A percentile compares a stretch with the other conserved stretches of the same genome.
phyloP scores from a whole-genome alignment of 2,329 filamentous ascomycete species.

The Bipolaris zeicola region DNA sequence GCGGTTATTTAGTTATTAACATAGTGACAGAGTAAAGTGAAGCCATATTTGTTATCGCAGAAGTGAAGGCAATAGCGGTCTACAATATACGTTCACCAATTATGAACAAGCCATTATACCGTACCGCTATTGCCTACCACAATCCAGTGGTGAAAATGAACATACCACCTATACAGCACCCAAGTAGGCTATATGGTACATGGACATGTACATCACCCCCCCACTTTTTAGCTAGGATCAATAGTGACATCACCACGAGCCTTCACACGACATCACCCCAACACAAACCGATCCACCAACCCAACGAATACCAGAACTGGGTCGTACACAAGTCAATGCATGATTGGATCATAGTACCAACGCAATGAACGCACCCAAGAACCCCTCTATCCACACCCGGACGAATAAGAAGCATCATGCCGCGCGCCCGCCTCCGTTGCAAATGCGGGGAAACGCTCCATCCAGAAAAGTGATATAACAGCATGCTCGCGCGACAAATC shows the following conservation, averaged over 20 bases:
- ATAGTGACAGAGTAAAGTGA: background rate
- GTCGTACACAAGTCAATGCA: slow-evolving; percentile 9
- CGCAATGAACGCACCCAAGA: background rate
- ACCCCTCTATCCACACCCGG: slow-evolving; percentile 1
- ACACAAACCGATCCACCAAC: slow-evolving; percentile 1
- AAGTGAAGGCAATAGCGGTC: background rate
- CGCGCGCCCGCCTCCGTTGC: slow-evolving; percentile 15
- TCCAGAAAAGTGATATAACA: slow-evolving; percentile 15
- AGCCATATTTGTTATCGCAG: background rate
- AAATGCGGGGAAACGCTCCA: slow-evolving; percentile 34
- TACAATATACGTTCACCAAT: background rate
- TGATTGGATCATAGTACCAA: slow-evolving; percentile 9
- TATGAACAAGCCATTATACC: background rate
- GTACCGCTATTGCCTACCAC: no score
- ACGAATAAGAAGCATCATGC: slow-evolving; percentile 10
- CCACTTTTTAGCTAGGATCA: slow-evolving; percentile 2
- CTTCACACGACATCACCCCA: slow-evolving; percentile 6
- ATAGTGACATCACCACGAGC: slow-evolving; percentile 9
- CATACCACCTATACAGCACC: background rate
- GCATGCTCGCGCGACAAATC: slow-evolving; percentile 4
- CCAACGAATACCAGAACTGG: background rate
- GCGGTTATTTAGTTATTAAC: background rate
- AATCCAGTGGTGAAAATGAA: background rate
- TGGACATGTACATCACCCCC: background rate
- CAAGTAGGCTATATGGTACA: background rate